Evolutionary conservation across 2,329 filamentous ascomycete species (phyloP).

Genomic region (Colletotrichum incanum): DNA sequence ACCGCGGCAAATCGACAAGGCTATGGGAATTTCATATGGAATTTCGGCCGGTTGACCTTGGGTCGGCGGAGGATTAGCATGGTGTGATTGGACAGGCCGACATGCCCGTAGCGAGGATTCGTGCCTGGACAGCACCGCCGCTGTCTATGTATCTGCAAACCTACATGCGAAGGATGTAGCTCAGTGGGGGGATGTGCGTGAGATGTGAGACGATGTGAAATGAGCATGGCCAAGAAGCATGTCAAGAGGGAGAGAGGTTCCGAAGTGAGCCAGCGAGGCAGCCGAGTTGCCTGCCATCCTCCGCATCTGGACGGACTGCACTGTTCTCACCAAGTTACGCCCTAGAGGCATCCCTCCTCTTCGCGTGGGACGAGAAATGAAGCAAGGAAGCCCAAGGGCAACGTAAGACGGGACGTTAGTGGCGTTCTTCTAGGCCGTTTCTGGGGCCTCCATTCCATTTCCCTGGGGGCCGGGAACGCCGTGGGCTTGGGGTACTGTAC

Average conservation of each 20-base stretch:
- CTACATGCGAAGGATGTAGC: not conserved
- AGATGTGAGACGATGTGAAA: not conserved
- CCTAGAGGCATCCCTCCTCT: too few relatives aligned
- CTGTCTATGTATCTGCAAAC: slow-evolving; percentile 1
- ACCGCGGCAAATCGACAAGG: not conserved
- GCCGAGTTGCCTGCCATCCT: too few relatives aligned
- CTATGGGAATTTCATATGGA: not conserved
- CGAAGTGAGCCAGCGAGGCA: too few relatives aligned
- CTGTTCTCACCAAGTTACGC: too few relatives aligned
- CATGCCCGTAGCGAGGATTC: slow-evolving; percentile 10
- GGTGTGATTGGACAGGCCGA: not conserved
- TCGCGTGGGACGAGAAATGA: not conserved
- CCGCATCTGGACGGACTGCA: too few relatives aligned
- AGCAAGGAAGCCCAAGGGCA: not conserved
- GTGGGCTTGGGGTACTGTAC: not conserved
- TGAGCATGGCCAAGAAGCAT: slow-evolving; percentile 5
- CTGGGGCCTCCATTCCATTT: slow-evolving; percentile 4
- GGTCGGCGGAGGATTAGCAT: not conserved
- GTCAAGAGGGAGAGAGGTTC: not conserved
- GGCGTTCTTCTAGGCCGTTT: slow-evolving; percentile 10
- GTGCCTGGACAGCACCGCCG: slow-evolving; percentile 25
- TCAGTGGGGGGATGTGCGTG: not conserved
- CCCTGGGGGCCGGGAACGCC: not conserved
- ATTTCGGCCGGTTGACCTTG: not conserved
- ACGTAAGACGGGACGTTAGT: slow-evolving; percentile 25